Evolutionary conservation across 1,284 basidiomycete species (phyloP).

Genomic region (Retiboletus flavoniger): DNA sequence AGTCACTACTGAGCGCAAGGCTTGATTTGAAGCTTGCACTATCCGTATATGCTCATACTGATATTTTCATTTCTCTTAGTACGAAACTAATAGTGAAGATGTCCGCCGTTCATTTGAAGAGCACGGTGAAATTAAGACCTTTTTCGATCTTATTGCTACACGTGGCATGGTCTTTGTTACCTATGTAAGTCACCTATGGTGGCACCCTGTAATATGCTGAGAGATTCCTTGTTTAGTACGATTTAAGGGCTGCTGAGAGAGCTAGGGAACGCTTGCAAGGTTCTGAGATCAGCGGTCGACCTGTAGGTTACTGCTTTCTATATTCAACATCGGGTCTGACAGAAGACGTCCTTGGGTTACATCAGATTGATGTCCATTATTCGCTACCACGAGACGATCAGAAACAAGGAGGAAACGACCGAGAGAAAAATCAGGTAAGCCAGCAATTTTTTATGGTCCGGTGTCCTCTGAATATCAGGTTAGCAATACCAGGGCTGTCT

Average conservation of each 20-base stretch:
- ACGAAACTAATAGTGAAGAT: constrained; percentile 83
- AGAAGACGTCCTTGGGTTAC: neutral
- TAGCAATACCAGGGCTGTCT: constrained; percentile 80
- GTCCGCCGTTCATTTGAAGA: constrained; percentile 86
- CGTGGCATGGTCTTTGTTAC: constrained; percentile 98
- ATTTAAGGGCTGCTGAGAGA: constrained; percentile 86
- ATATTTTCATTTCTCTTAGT: constrained; percentile 50
- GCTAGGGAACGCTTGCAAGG: constrained; percentile 88
- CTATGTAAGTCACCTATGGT: constrained; percentile 67
- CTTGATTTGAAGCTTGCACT: constrained; percentile 12
- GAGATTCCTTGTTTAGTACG: constrained; percentile 57
- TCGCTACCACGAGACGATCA: constrained; percentile 90
- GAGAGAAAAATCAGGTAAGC: constrained; percentile 85
- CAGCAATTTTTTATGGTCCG: neutral
- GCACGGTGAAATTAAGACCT: constrained; percentile 94
- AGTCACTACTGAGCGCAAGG: constrained; percentile 40
- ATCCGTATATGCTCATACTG: constrained; percentile 16
- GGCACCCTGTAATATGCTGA: constrained; percentile 7
- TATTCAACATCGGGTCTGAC: neutral
- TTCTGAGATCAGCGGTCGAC: constrained; percentile 78
- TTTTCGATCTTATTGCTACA: constrained; percentile 91
- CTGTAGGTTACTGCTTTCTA: constrained; percentile 52
- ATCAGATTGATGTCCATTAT: constrained; percentile 96
- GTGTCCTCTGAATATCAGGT: constrained; percentile 10
- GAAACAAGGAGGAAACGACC: constrained; percentile 61